A percentile compares a stretch with the other conserved stretches of the same genome.
Conservation (phyloP, 2,329 filamentous ascomycete species). For the Neopestalotiopsis sp. region DNA sequence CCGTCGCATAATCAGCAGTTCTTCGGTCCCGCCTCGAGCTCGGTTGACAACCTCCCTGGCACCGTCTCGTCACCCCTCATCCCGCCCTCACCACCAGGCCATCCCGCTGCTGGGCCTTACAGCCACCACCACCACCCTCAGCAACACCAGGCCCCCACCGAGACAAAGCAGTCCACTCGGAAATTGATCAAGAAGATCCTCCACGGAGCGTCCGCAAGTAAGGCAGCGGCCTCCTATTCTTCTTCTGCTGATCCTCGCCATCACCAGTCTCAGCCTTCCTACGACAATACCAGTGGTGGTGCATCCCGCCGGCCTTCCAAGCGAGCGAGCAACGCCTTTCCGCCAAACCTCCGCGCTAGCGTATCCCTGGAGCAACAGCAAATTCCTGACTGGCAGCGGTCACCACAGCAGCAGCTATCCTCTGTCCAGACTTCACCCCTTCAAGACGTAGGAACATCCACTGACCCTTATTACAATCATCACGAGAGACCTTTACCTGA, state of each 20-base stretch:
- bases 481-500: constrained; percentile 40
- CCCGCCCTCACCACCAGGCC: constrained; percentile 22
- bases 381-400: constrained; percentile 24
- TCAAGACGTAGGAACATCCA: constrained; percentile 48
- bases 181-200: constrained; percentile 59
- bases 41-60: constrained; percentile 47
- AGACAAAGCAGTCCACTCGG: constrained; percentile 55
- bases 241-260: constrained; percentile 24
- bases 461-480: constrained; percentile 38
- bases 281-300: constrained; percentile 55
- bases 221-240: constrained; percentile 39
- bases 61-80: constrained; percentile 29
- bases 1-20: constrained; percentile 39
- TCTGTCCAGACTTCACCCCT: constrained; percentile 48
- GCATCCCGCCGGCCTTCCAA: constrained; percentile 59
- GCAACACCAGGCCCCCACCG: constrained; percentile 31
- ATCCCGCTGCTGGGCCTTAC: constrained; percentile 19
- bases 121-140: constrained; percentile 19
- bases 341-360: constrained; percentile 47
- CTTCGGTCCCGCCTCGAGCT: constrained; percentile 43
- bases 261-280: constrained; percentile 36
- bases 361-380: constrained; percentile 24
- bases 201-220: constrained; percentile 8
- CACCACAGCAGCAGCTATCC: constrained; percentile 27
- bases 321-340: constrained; percentile 54